phyloP scores from a whole-genome alignment of 2,329 filamentous ascomycete genomes.

The Penicillium aurantiogriseum region DNA sequence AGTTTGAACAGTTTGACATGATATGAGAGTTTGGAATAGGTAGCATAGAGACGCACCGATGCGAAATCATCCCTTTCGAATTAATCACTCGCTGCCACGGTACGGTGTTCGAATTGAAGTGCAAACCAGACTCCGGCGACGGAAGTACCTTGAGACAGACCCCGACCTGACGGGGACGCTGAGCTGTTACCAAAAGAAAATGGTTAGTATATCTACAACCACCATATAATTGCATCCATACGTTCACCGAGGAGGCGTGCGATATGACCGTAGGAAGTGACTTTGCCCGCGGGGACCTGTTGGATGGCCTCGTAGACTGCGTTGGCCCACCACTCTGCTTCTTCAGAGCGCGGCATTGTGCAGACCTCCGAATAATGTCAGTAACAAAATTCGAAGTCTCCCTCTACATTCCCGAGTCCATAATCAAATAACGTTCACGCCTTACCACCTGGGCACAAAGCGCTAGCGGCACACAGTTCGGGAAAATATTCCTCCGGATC shows the following conservation, averaged over 20 bases:
- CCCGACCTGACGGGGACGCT: conserved; percentile 80
- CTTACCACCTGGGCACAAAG: neutral
- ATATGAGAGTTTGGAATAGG: neutral
- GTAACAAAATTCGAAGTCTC: neutral
- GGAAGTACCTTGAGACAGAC: conserved; percentile 86
- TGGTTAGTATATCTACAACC: neutral
- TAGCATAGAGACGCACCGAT: conserved; percentile 56
- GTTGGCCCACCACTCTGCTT: conserved; percentile 51
- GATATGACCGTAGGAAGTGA: conserved; percentile 81
- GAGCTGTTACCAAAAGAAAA: conserved; percentile 47
- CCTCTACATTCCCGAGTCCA: neutral
- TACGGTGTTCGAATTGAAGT: conserved; percentile 73
- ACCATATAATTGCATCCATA: conserved; percentile 39
- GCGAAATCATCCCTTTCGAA: conserved; percentile 79
- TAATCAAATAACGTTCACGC: neutral
- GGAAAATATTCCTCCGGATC: conserved; percentile 24
- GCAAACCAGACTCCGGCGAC: conserved; percentile 44
- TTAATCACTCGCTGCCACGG: conserved; percentile 96
- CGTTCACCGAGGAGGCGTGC: conserved; percentile 61
- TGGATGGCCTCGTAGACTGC: conserved; percentile 81
- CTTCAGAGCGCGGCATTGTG: conserved; percentile 47
- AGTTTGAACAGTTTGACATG: neutral
- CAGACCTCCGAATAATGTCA: neutral
- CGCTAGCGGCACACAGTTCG: conserved; percentile 18
- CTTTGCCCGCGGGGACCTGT: conserved; percentile 77